Evolutionary conservation across 345 rosid genomes (phyloP).

Genomic region (rapeseed (Brassica napus)): DNA sequence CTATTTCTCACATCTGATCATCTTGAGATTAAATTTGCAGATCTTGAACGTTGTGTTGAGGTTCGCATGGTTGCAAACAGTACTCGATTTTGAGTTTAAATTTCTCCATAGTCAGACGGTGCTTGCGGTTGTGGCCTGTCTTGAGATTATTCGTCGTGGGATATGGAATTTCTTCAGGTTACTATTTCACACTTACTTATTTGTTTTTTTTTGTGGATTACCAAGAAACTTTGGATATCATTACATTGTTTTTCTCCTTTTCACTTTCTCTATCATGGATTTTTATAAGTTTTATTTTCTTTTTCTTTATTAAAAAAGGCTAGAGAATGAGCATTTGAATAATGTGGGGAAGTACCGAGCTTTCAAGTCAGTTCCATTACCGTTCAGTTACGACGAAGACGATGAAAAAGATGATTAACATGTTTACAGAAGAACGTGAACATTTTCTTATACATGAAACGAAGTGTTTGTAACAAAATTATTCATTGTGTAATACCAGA

Average conservation of each 20-base stretch:
- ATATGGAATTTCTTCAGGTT: slow-evolving; percentile 72
- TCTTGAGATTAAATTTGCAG: slow-evolving; percentile 33
- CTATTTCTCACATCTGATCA: not conserved
- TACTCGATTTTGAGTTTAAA: slow-evolving; percentile 44
- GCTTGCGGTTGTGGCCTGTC: slow-evolving; percentile 44
- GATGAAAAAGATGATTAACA: slow-evolving; percentile 13
- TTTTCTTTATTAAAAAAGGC: slow-evolving; percentile 39
- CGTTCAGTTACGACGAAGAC: slow-evolving; percentile 63
- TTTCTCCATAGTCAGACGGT: slow-evolving; percentile 44
- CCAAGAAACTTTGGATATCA: not conserved
- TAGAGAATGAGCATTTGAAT: slow-evolving; percentile 83
- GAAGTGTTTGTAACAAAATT: not conserved
- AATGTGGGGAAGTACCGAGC: slow-evolving; percentile 80
- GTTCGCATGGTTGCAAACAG: slow-evolving; percentile 63
- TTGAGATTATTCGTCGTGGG: slow-evolving; percentile 65
- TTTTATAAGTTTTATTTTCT: not conserved
- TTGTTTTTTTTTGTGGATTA: not conserved
- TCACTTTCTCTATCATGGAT: not conserved
- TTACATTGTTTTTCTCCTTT: not conserved
- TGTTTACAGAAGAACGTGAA: not conserved
- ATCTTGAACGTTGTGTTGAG: slow-evolving; percentile 53
- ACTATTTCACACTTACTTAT: not conserved
- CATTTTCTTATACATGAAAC: not conserved
- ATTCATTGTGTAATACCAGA: not conserved
- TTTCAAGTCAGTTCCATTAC: slow-evolving; percentile 76